Evolutionary conservation across 1,139 yeast genomes (phyloP), one percentile per base, ranked within the genome.

Genomic region (Suhomyces taliae): DNA sequence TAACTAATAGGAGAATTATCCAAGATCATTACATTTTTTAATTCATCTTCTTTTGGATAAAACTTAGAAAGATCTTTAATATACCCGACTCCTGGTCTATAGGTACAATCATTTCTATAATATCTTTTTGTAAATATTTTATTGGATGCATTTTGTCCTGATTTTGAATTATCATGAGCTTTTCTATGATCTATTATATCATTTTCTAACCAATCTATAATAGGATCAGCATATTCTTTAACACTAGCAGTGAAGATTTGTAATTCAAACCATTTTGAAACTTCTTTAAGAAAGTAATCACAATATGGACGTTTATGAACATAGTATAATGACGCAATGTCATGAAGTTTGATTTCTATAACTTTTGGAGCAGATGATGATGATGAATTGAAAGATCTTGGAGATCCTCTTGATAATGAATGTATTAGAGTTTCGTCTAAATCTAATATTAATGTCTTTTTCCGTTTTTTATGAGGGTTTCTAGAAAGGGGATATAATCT

Each of bases 211-310:
- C 95, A 89, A 66, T 91, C 95, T 44, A 93, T 90, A 51, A 93
- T 95, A 0, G 99, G 99, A 61, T 93, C 99, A 0, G 99, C 99
- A 59, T 93, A 93, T 63, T 90, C 97, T 65, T 84, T 84, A 49
- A 93, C 95, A 43, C 96, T 86, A 2, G 99, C 99, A 0, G 99
- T 93, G 70, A 90, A 90, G 10, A 93, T 82, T 40, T 90, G 93
- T 38, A 93, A 71, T 56, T 90, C 88, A 66, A 83, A 93, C 98
- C 98, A 93, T 58, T 83, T 82, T 46, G 85, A 74, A 11, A 90
- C 95, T 51, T 85, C 87, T 49, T 81, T 75, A 31, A 93, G 72
- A 61, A 93, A 93, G 54, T 81, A 80, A 64, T 90, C 97, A 61
- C 97, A 93, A 60, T 77, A 87, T 0, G 99, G 99, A 49, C 99